These are phyloP conservation scores for Teunomyces atbi DNA, from an alignment of 805 yeast genomes.

Conservation along the genomic window DNA sequence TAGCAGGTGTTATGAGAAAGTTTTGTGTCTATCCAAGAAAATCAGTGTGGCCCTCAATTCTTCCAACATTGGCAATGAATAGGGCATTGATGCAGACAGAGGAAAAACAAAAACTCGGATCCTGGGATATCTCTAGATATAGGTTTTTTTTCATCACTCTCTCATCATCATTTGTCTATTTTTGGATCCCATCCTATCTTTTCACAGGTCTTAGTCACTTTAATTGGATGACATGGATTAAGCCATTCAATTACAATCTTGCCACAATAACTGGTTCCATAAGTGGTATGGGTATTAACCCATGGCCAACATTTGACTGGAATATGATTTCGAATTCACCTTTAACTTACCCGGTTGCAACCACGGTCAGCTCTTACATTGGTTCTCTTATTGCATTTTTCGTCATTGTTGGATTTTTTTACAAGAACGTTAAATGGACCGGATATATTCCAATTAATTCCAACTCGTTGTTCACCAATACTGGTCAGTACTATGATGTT, in stretches of 20 bases:
- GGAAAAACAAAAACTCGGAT: slow-evolving; percentile 25
- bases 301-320: slow-evolving; percentile 54
- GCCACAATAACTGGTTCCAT: slow-evolving; percentile 47
- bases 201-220: slow-evolving; percentile 42
- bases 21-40: slow-evolving; percentile 48
- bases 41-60: slow-evolving; percentile 51
- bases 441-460: slow-evolving; percentile 26
- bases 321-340: slow-evolving; percentile 30
- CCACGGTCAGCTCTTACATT: slow-evolving; percentile 18
- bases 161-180: slow-evolving; percentile 22
- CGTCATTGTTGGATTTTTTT: slow-evolving; percentile 24
- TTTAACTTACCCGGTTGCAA: slow-evolving; percentile 22
- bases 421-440: slow-evolving; percentile 26
- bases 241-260: slow-evolving; percentile 48
- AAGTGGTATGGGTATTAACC: slow-evolving; percentile 52
- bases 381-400: slow-evolving; percentile 22
- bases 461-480: slow-evolving; percentile 22
- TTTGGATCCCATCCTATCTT: slow-evolving; percentile 46
- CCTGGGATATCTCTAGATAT: slow-evolving; percentile 30
- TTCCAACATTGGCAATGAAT: slow-evolving; percentile 31
- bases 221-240: slow-evolving; percentile 61
- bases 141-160: slow-evolving; percentile 16
- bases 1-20: slow-evolving; percentile 18
- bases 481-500: slow-evolving; percentile 20
- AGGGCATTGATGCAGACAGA: slow-evolving; percentile 24